Evolutionary conservation across 192 early-diverging fungal species (phyloP), one percentile per base, ranked within the genome.

Genomic region (Paraglomus occultum): DNA sequence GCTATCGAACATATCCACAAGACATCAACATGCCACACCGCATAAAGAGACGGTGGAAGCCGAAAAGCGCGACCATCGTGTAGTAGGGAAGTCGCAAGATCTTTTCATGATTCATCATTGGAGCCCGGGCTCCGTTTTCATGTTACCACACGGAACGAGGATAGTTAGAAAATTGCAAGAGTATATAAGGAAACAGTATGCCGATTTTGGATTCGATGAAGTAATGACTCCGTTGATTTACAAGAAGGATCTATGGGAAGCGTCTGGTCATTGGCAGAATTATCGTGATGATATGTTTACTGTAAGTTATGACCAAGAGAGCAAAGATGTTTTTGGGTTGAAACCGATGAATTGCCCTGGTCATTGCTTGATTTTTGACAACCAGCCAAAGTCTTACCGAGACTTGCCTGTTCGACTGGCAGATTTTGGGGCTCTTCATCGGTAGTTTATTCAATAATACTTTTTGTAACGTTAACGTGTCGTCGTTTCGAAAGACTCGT

Each of bases 301-400:
- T 48, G 38, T 18, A 12, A 31, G 10, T 11, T 23, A 64, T 0
- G 39, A 72, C 18, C 59, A 71, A n/a, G 75, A 71, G 38, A 65
- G 67, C 4, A 54, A 72, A 12, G 89, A 88, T 40, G 70, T 88
- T 17, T 89, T 88, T 80, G 92, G 92, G 8, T 80, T 98, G n/a
- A 98, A 98, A 72, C 95, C 95, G 10, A 98, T 98, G 95, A 98
- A 98, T 74, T 98, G 96, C 70, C 96, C 96, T 2, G 94, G 94
- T 2, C 96, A 98, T 74, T 98, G 96, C 73, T 69, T 96, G 70
- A 87, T 96, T 8, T 96, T 93, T 82, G 90, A 87, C 51, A 89
- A 85, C 71, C 83, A 85, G 15, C 85, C 83, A 48, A 84, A 90
- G 18, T 96, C 94, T 0, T 96, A 94, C 62, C 81, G 87, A 45